Conservation (phyloP, 305 asterid genomes). For the Petunia hybrid region DNA sequence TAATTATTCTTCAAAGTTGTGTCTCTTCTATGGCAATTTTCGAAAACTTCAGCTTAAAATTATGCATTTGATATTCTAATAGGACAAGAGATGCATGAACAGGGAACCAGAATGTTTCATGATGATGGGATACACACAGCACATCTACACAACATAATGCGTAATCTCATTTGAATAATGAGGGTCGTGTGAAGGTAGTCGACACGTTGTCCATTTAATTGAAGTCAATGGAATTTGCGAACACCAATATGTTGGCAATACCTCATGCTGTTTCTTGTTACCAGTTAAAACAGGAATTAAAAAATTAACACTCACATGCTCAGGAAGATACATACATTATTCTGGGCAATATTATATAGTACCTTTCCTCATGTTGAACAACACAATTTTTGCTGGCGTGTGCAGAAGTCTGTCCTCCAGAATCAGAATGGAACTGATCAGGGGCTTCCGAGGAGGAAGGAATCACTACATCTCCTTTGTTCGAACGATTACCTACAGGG, state of each 20-base stretch:
- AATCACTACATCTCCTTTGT: conserved; percentile 50
- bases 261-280: conserved; percentile 9
- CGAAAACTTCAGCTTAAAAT: too few species aligned
- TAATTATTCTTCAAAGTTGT: background rate
- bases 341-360: conserved; percentile 32
- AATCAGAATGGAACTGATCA: conserved; percentile 41
- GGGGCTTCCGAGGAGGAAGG: conserved; percentile 48
- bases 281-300: conserved; percentile 15
- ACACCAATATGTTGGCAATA: background rate
- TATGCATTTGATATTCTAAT: too few species aligned
- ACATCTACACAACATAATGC: background rate
- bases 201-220: conserved; percentile 13
- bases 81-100: too few species aligned
- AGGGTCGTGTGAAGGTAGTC: background rate
- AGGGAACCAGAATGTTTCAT: background rate
- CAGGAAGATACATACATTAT: conserved; percentile 33
- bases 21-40: too few species aligned
- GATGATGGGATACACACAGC: background rate
- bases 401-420: conserved; percentile 44
- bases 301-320: background rate
- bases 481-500: conserved; percentile 42
- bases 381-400: conserved; percentile 42
- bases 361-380: conserved; percentile 64
- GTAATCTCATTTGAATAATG: conserved; percentile 6
- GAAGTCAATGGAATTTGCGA: background rate